Evolutionary conservation across 129 eudicot genomes (phyloP), one percentile per base, ranked within the genome.

Genomic region (Chrysanthemum lavandulifolium): DNA sequence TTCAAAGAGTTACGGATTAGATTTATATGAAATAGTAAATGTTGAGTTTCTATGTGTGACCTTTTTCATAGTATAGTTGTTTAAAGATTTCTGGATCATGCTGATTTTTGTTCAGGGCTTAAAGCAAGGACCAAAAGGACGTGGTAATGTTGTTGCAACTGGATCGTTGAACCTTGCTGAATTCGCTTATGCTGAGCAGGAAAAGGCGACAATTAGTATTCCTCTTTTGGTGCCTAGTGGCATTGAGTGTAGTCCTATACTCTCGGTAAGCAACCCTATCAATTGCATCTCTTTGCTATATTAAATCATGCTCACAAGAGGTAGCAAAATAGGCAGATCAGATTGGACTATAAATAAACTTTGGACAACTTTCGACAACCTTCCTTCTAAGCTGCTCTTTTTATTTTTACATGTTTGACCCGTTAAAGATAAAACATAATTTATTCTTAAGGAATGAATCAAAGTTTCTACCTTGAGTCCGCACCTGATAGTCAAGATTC

Each of bases 161-260:
- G 89, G 87, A 45, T 69, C 84, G 0, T 70, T 85, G 81, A 87
- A 90, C 76, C 86, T 90, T 73, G 84, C 95, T 45, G 89, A 83
- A 50, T 87, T 83, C 52, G 81, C 71, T 59, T 81, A 80, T 21
- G 7, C 73, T 53, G 91, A 84, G 43, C 83, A 77, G 45, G 80
- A 80, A 65, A 77, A 79, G 36, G 69, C 73, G 13, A 83, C 78
- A 11, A 75, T 90, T 25, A 75, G 49, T 47, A 67, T 85, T 80
- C 97, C 84, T 79, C 73, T 90, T n/a, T 23, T 67, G 14, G 12
- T 80, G 65, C 80, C 85, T 16, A 43, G 27, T 65, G 57, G 68
- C 70, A 59, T 51, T 13, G 76, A 78, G 13, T 4, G 67, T 62
- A 12, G 21, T 31, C 67, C 67, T 62, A 4, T 86, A 49, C 89